Percentiles rank a stretch among this genome's conserved stretches.
phyloP scores from a whole-genome alignment of 495 filamentous ascomycete genomes.

The Xylaria acuta region DNA sequence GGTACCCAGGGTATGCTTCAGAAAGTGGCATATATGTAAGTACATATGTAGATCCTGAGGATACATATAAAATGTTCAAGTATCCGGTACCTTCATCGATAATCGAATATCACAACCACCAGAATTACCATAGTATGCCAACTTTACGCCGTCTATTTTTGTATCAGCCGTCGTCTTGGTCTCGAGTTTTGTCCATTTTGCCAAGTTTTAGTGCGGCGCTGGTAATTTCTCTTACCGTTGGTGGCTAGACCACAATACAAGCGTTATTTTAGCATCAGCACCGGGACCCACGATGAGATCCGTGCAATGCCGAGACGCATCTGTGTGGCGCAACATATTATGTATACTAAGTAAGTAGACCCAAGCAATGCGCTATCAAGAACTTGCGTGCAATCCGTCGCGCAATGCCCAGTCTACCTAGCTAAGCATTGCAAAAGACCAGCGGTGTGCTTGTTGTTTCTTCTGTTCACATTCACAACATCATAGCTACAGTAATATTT shows the following conservation, averaged over 20 bases:
- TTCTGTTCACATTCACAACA: neutral
- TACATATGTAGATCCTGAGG: neutral
- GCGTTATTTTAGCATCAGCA: slow-evolving; percentile 8
- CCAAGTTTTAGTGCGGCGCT: slow-evolving; percentile 1
- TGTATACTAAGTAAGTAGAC: too few relatives aligned
- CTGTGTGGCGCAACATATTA: neutral
- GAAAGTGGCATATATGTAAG: too few relatives aligned
- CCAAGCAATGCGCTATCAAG: neutral
- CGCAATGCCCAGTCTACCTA: neutral
- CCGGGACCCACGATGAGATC: neutral
- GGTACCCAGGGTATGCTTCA: neutral
- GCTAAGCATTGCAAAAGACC: neutral
- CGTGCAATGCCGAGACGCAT: neutral
- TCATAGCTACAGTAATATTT: neutral
- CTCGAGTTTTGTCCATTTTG: neutral
- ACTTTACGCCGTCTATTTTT: slow-evolving; percentile 18
- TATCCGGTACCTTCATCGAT: neutral
- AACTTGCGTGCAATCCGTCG: neutral
- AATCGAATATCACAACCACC: neutral
- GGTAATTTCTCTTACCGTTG: slow-evolving; percentile 1
- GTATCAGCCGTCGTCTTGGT: neutral
- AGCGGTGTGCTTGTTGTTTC: neutral
- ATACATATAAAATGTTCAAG: neutral
- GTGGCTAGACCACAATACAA: neutral
- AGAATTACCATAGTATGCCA: neutral